Conservation (phyloP, 371 early-diverging fungal genomes). For the Sporodiniella umbellata region DNA sequence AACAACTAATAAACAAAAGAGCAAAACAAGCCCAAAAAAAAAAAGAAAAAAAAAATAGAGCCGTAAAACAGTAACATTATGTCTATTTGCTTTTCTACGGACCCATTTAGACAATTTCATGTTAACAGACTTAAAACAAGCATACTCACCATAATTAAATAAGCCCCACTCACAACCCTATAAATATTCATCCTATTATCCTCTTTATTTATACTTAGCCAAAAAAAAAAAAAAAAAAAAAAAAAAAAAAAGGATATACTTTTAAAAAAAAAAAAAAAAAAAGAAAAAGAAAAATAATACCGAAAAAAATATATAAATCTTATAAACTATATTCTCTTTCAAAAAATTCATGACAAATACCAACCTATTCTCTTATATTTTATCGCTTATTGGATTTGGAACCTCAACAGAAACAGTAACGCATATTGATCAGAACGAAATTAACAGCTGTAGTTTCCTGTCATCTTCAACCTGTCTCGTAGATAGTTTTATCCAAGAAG, state of each 20-base stretch:
- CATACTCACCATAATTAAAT: not conserved
- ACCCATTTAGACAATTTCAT: conserved; percentile 2
- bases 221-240: too few relatives aligned
- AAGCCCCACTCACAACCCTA: too few relatives aligned
- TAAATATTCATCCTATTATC: too few relatives aligned
- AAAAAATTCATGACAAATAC: conserved; percentile 12
- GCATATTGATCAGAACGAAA: not conserved
- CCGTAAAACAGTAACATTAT: conserved; percentile 9
- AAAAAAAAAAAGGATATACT: not conserved
- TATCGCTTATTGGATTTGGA: conserved; percentile 22
- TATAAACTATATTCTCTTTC: not conserved
- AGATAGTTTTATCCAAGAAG: conserved; percentile 2
- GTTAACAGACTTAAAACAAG: not conserved
- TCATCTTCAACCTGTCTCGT: conserved; percentile 23
- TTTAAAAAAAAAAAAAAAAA: conserved; percentile 6
- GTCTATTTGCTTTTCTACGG: conserved; percentile 14
- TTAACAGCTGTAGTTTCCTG: conserved; percentile 16
- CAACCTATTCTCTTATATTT: conserved; percentile 15
- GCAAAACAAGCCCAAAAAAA: not conserved
- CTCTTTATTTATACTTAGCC: too few relatives aligned
- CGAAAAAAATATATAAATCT: not conserved
- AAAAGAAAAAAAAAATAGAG: not conserved
- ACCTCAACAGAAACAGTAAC: conserved; percentile 7
- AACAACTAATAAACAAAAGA: too few relatives aligned
- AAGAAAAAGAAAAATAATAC: conserved; percentile 10